Percentiles rank a stretch among this genome's conserved stretches.
Evolutionary conservation across 192 early-diverging fungal genomes (phyloP).

Genomic region (Entrophospora sp.): DNA sequence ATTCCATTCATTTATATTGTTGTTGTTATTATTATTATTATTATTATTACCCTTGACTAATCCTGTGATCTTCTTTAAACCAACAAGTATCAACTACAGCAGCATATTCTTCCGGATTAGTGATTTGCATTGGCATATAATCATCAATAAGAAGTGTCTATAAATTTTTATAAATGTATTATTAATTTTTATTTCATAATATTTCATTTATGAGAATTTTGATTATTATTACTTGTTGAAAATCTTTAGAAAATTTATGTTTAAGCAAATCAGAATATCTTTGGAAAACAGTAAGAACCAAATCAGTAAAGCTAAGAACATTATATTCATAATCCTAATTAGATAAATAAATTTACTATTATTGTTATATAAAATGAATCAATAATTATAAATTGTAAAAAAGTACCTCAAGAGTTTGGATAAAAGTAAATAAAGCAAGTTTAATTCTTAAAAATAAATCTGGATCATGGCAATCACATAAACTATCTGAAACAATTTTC

Average conservation of each 20-base stretch:
- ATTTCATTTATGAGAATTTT: background rate
- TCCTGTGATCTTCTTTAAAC: constrained; percentile 45
- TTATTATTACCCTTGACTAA: constrained; percentile 11
- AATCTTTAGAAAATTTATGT: constrained; percentile 49
- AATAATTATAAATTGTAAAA: no score
- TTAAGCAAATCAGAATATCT: constrained; percentile 72
- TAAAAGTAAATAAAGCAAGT: constrained; percentile 69
- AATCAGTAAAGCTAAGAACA: constrained; percentile 56
- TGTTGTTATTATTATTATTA: no score
- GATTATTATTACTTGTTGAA: constrained; percentile 51
- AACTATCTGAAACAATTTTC: constrained; percentile 63
- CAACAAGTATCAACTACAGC: constrained; percentile 54
- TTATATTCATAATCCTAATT: constrained; percentile 65
- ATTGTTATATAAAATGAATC: no score
- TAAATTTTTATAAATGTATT: background rate
- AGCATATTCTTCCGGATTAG: constrained; percentile 53
- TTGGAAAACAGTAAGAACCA: constrained; percentile 70
- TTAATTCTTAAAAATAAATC: constrained; percentile 77
- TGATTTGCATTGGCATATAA: constrained; percentile 67
- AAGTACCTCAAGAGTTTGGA: constrained; percentile 79
- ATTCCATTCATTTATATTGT: no score
- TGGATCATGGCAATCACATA: constrained; percentile 72
- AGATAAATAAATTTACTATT: background rate
- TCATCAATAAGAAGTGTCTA: constrained; percentile 77
- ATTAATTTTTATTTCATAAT: background rate